These are phyloP conservation scores for Pisolithus sp. DNA, from an alignment of 768 basidiomycete species.

Conservation along the genomic window DNA sequence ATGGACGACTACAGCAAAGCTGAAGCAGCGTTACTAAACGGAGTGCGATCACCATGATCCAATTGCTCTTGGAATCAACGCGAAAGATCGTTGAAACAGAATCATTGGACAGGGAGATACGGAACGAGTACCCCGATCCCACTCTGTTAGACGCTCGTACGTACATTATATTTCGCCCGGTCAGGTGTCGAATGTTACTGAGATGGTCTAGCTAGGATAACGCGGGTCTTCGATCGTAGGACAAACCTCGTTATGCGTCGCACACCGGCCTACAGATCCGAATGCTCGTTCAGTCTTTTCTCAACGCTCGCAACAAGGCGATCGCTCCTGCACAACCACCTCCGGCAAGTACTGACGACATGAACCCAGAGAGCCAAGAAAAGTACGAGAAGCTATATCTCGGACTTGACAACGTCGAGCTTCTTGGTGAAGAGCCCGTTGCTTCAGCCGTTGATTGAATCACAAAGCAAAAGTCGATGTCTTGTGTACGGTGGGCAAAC, in stretches of 20 bases:
- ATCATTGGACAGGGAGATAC: conserved; percentile 31
- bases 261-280: conserved; percentile 50
- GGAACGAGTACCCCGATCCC: conserved; percentile 54
- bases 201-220: conserved; percentile 48
- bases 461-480: conserved; percentile 39
- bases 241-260: conserved; percentile 36
- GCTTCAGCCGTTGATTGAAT: conserved; percentile 17
- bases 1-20: conserved; percentile 46
- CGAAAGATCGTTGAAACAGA: conserved; percentile 43
- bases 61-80: conserved; percentile 49
- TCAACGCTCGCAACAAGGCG: conserved; percentile 47
- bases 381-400: conserved; percentile 57
- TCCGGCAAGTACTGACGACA: conserved; percentile 27
- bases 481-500: conserved; percentile 50
- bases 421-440: conserved; percentile 38
- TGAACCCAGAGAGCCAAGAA: conserved; percentile 73
- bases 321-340: conserved; percentile 37
- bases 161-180: conserved; percentile 13
- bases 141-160: conserved; percentile 49
- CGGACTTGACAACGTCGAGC: conserved; percentile 54
- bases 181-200: not conserved
- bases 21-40: conserved; percentile 11
- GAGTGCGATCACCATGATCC: conserved; percentile 35
- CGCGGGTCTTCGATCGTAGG: conserved; percentile 39
- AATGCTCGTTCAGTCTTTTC: conserved; percentile 52